phyloP scores from a whole-genome alignment of 139 green algal species.

The Picochlorum sp. region DNA sequence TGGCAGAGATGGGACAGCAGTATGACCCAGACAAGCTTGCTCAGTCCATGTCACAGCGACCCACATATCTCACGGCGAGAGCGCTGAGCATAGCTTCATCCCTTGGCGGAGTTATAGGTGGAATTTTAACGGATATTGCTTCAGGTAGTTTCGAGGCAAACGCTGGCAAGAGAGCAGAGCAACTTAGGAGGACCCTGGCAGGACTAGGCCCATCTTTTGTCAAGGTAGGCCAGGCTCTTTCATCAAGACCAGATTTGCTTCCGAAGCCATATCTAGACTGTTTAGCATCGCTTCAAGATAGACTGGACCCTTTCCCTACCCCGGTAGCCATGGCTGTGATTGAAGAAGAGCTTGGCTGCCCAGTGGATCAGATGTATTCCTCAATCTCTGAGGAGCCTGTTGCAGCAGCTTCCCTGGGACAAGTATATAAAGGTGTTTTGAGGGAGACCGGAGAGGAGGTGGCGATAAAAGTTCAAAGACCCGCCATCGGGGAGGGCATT shows the following conservation, averaged over 20 bases:
- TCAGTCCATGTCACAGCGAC: conserved; percentile 19
- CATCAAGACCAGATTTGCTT: conserved; percentile 55
- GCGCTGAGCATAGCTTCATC: conserved; percentile 42
- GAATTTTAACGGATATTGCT: conserved; percentile 51
- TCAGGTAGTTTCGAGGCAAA: conserved; percentile 56
- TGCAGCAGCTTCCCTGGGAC: conserved; percentile 76
- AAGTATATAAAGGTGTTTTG: conserved; percentile 80
- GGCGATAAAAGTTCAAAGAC: conserved; percentile 95
- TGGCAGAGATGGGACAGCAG: conserved; percentile 62
- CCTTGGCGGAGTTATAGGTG: conserved; percentile 58
- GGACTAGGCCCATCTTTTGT: conserved; percentile 73
- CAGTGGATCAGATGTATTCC: conserved; percentile 49
- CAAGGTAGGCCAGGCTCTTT: conserved; percentile 77
- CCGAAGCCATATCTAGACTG: conserved; percentile 60
- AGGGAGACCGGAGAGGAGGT: conserved; percentile 66
- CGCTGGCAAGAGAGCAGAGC: conserved; percentile 34
- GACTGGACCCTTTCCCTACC: conserved; percentile 35
- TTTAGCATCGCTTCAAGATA: conserved; percentile 64
- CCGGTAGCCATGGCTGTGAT: conserved; percentile 46
- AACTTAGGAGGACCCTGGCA: conserved; percentile 57
- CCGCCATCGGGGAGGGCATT: conserved; percentile 82
- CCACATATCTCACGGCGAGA: conserved; percentile 44
- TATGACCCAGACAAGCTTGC: conserved; percentile 74
- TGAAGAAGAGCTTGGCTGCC: conserved; percentile 71
- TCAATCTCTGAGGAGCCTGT: conserved; percentile 63